phyloP scores from a whole-genome alignment of 768 basidiomycete genomes.

The Lactarius vividus region DNA sequence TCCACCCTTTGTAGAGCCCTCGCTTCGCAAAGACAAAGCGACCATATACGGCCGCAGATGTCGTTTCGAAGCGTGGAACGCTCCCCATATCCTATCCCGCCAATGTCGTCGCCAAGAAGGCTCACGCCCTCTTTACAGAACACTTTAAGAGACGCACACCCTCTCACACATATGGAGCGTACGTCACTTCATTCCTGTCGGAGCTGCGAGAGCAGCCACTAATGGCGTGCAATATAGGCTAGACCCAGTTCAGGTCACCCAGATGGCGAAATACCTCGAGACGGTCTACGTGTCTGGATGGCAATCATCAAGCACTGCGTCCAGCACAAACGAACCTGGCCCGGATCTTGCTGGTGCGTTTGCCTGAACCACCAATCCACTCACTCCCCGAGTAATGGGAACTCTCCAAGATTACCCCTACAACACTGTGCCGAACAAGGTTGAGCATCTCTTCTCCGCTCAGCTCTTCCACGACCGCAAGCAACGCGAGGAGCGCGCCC shows the following conservation, averaged over 20 bases:
- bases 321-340: constrained; percentile 92
- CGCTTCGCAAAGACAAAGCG: constrained; percentile 86
- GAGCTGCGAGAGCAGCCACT: not conserved
- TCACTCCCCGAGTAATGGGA: constrained; percentile 3
- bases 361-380: not conserved
- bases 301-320: constrained; percentile 93
- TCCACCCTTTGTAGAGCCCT: constrained; percentile 53
- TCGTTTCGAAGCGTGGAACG: constrained; percentile 92
- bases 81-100: constrained; percentile 85
- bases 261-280: constrained; percentile 99
- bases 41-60: constrained; percentile 90
- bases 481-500: constrained; percentile 78
- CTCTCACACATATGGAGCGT: constrained; percentile 98
- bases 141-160: constrained; percentile 77
- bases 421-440: constrained; percentile 98
- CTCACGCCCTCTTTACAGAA: constrained; percentile 69
- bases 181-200: constrained; percentile 46
- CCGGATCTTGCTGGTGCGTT: constrained; percentile 91
- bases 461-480: constrained; percentile 99
- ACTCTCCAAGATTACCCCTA: constrained; percentile 80
- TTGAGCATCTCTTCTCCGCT: constrained; percentile 96
- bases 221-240: constrained; percentile 52
- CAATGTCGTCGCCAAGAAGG: constrained; percentile 80
- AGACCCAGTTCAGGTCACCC: constrained; percentile 96
- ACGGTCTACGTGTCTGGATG: constrained; percentile 98